These are phyloP conservation scores for Dictyostelium firmibasis DNA, from an alignment of 78 protist species.

Conservation along the genomic window DNA sequence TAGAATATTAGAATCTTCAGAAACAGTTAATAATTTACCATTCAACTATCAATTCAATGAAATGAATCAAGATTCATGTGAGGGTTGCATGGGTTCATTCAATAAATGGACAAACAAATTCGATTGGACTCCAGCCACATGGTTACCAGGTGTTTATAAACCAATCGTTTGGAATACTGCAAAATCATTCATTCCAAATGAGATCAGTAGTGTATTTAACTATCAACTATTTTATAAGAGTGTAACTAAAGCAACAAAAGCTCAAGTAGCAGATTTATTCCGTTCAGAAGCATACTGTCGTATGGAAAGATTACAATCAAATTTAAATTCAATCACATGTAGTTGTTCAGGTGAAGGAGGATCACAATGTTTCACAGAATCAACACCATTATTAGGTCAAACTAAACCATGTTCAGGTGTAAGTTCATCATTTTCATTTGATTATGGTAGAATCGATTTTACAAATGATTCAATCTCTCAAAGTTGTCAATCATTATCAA, in stretches of 20 bases:
- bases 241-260: background rate
- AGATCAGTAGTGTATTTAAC: background rate
- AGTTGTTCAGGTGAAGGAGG: slow-evolving; percentile 5
- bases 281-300: slow-evolving; percentile 25
- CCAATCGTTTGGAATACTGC: background rate
- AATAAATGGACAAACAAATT: slow-evolving; percentile 12
- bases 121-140: slow-evolving; percentile 15
- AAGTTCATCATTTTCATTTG: background rate
- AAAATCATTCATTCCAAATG: background rate
- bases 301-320: background rate
- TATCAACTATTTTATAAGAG: background rate
- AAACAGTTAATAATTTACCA: background rate
- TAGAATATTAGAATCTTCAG: background rate
- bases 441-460: slow-evolving; percentile 8
- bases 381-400: slow-evolving; percentile 12
- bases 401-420: slow-evolving; percentile 26
- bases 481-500: background rate
- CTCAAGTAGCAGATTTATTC: slow-evolving; percentile 2
- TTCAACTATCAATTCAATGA: slow-evolving; percentile 19
- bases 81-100: background rate
- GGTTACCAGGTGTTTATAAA: slow-evolving; percentile 30
- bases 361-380: background rate
- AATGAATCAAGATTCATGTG: background rate
- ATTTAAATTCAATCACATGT: slow-evolving; percentile 34
- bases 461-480: background rate